phyloP scores from a whole-genome alignment of 106 monocot species.

The Acanthochlamys bracteata region DNA sequence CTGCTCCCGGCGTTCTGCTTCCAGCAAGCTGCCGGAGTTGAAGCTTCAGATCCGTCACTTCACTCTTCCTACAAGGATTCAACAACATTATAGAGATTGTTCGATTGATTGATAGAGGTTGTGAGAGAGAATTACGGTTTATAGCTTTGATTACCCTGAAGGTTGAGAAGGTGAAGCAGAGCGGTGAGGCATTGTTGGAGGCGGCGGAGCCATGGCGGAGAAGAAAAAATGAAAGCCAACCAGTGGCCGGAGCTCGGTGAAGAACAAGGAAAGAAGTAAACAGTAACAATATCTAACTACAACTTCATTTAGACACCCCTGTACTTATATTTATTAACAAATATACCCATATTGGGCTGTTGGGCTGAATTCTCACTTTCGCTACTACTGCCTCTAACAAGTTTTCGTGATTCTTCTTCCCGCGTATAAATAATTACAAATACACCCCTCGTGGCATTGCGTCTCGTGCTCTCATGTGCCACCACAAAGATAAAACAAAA shows the following conservation, averaged over 20 bases:
- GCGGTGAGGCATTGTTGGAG: constrained; percentile 21
- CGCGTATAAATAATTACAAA: too few species aligned
- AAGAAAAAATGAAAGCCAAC: too few species aligned
- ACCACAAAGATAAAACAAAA: not conserved
- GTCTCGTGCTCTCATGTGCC: not conserved
- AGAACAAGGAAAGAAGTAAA: too few species aligned
- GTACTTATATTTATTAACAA: too few species aligned
- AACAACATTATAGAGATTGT: constrained; percentile 1
- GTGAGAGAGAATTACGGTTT: constrained; percentile 6
- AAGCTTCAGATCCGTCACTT: constrained; percentile 93
- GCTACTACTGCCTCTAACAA: too few species aligned
- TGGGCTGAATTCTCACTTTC: too few species aligned
- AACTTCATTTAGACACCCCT: too few species aligned
- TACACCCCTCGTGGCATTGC: too few species aligned
- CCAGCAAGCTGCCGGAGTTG: constrained; percentile 96
- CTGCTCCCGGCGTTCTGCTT: constrained; percentile 66
- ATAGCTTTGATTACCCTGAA: constrained; percentile 49
- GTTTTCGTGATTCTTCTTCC: too few species aligned
- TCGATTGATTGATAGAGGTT: not conserved
- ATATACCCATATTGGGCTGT: too few species aligned
- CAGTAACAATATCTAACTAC: too few species aligned
- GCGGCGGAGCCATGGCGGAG: constrained; percentile 61
- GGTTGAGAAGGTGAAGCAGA: constrained; percentile 72
- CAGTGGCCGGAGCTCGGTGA: too few species aligned
- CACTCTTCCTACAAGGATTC: constrained; percentile 56